Evolutionary conservation across 176 grass and related monocot species (phyloP).

Genomic region (Phoenix dactylifera): DNA sequence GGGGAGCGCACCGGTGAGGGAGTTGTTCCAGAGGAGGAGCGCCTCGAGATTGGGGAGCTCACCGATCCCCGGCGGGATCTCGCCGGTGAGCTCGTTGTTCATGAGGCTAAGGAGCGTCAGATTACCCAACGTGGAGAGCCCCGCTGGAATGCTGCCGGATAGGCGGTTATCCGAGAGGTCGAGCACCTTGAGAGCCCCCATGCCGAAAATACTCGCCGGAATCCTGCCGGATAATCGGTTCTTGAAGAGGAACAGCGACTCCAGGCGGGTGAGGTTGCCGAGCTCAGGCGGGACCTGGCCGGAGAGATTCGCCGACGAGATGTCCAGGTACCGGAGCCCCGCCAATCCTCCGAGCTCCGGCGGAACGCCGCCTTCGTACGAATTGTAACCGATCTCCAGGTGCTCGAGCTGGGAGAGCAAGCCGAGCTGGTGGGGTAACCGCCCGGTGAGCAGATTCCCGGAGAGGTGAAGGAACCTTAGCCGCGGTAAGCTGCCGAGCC

Average conservation of each 20-base stretch:
- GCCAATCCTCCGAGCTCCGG: conserved; percentile 28
- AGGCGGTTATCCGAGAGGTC: conserved; percentile 80
- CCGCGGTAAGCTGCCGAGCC: conserved; percentile 19
- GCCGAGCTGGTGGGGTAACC: conserved; percentile 42
- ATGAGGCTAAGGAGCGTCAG: conserved; percentile 77
- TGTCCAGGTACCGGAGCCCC: conserved; percentile 52
- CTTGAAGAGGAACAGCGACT: conserved; percentile 75
- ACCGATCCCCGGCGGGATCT: conserved; percentile 45
- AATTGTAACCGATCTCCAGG: conserved; percentile 76
- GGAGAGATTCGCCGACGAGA: conserved; percentile 48
- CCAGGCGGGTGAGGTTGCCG: conserved; percentile 28
- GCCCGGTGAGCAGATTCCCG: conserved; percentile 48
- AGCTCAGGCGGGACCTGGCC: conserved; percentile 36
- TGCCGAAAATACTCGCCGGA: conserved; percentile 23
- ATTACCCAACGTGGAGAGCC: conserved; percentile 21
- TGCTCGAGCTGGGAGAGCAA: conserved; percentile 31
- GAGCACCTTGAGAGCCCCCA: conserved; percentile 37
- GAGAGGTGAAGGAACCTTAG: conserved; percentile 60
- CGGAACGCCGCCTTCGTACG: conserved; percentile 28
- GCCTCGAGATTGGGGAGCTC: conserved; percentile 49
- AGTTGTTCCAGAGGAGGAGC: conserved; percentile 95
- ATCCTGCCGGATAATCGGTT: conserved; percentile 51
- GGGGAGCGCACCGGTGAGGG: conserved; percentile 54
- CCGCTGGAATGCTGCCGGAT: conserved; percentile 36
- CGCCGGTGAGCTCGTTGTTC: conserved; percentile 59